phyloP scores from a whole-genome alignment of 148 eudicot species.

The Simmondsia chinensis region DNA sequence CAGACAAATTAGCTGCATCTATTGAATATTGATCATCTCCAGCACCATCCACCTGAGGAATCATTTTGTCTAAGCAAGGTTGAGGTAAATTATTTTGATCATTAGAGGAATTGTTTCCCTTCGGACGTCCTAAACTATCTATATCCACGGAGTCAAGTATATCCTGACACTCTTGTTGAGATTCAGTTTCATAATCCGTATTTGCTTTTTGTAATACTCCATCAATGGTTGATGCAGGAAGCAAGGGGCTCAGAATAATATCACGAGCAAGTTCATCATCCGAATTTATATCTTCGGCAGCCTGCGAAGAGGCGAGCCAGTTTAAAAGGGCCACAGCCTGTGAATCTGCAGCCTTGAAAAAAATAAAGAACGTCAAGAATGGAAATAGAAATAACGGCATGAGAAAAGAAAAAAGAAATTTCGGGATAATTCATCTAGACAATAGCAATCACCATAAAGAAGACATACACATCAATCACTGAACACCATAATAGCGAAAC shows the following conservation, averaged over 20 bases:
- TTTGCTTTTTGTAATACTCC: slow-evolving; percentile 74
- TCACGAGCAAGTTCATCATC: slow-evolving; percentile 78
- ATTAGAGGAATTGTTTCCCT: slow-evolving; percentile 19
- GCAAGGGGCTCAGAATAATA: slow-evolving; percentile 60
- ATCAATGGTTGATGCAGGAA: slow-evolving; percentile 56
- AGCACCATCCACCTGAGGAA: slow-evolving; percentile 71
- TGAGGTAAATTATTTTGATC: slow-evolving; percentile 7
- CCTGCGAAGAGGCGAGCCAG: slow-evolving; percentile 98
- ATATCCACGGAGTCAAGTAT: slow-evolving; percentile 88
- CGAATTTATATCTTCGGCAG: slow-evolving; percentile 78
- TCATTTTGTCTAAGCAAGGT: slow-evolving; percentile 18
- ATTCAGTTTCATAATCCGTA: slow-evolving; percentile 62
- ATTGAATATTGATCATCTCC: slow-evolving; percentile 36
- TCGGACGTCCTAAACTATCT: too few relatives aligned
- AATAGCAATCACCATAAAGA: not conserved
- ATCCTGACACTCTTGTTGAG: slow-evolving; percentile 92
- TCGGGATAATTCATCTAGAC: too few relatives aligned
- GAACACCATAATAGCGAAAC: too few relatives aligned
- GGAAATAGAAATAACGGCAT: not conserved
- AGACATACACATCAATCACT: not conserved
- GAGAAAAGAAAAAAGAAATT: slow-evolving; percentile 1
- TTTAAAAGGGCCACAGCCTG: slow-evolving; percentile 72
- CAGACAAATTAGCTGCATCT: slow-evolving; percentile 17
- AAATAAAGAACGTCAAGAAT: not conserved
- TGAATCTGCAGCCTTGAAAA: slow-evolving; percentile 44